phyloP scores from a whole-genome alignment of 495 filamentous ascomycete genomes.

The Penicillium dipodomyicola region DNA sequence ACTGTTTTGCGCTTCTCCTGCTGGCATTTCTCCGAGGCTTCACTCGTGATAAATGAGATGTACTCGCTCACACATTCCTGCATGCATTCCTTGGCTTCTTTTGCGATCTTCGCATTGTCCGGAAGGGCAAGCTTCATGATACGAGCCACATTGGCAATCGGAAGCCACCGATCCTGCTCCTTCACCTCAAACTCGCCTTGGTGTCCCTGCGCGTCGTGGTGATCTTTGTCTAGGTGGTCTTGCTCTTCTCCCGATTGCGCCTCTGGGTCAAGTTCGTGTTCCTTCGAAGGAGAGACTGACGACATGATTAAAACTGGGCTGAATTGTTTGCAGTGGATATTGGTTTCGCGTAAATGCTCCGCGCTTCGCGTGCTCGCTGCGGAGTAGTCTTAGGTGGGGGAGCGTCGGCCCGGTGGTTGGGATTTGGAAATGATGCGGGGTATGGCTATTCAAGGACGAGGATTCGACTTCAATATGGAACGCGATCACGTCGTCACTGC shows the following conservation, averaged over 20 bases:
- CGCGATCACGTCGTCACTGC: background rate
- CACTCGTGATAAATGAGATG: constrained; percentile 99
- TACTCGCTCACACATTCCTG: constrained; percentile 99
- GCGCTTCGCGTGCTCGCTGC: constrained; percentile 27
- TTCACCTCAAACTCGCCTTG: constrained; percentile 95
- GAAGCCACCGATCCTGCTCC: constrained; percentile 99
- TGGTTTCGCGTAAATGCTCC: constrained; percentile 32
- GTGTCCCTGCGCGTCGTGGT: constrained; percentile 60
- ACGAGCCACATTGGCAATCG: constrained; percentile 91
- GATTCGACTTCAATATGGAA: background rate
- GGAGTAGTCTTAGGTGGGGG: background rate
- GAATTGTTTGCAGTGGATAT: constrained; percentile 22
- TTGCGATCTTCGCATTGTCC: constrained; percentile 98
- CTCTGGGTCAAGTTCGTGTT: constrained; percentile 84
- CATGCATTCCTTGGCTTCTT: constrained; percentile 99
- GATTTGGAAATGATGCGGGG: background rate
- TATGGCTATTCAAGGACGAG: background rate
- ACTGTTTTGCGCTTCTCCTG: constrained; percentile 99
- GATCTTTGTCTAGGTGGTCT: constrained; percentile 68
- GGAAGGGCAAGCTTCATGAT: constrained; percentile 98
- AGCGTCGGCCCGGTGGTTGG: background rate
- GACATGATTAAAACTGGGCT: constrained; percentile 75
- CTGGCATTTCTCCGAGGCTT: constrained; percentile 98
- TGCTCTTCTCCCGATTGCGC: constrained; percentile 88
- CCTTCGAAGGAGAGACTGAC: constrained; percentile 84